Conservation (phyloP, 495 filamentous ascomycete species). For the Pseudoneurospora amorphoporcata region DNA sequence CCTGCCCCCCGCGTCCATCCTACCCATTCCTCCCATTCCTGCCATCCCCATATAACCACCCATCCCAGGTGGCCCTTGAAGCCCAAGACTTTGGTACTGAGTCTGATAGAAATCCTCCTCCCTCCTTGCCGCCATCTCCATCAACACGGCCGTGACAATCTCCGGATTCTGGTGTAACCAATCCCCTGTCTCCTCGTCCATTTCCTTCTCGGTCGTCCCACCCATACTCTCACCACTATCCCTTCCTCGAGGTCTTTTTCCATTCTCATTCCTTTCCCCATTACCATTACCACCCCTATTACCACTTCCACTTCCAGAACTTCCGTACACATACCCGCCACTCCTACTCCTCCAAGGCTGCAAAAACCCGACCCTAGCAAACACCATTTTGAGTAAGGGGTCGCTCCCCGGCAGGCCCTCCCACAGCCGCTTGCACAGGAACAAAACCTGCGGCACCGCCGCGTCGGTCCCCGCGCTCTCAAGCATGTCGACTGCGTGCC, state of each 20-base stretch:
- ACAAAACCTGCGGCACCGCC: slow-evolving; percentile 26
- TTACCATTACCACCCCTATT: not conserved
- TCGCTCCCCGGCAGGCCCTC: slow-evolving; percentile 30
- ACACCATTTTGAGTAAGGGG: slow-evolving; percentile 31
- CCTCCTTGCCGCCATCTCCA: slow-evolving; percentile 31
- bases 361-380: slow-evolving; percentile 35
- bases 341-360: slow-evolving; percentile 23
- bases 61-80: not conserved
- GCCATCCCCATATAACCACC: not conserved
- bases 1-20: not conserved
- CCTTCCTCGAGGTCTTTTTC: not conserved
- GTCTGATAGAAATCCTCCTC: slow-evolving; percentile 22
- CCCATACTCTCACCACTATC: not conserved
- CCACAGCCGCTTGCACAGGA: slow-evolving; percentile 29
- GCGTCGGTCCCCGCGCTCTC: slow-evolving; percentile 34
- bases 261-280: not conserved
- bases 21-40: not conserved
- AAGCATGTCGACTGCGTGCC: slow-evolving; percentile 33
- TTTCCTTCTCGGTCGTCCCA: not conserved
- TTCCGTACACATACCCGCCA: not conserved
- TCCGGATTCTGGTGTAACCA: slow-evolving; percentile 31
- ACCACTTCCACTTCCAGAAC: not conserved
- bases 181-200: not conserved
- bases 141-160: slow-evolving; percentile 27
- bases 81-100: not conserved